These are phyloP conservation scores for Triangularia verruculosa DNA, from an alignment of 2,329 filamentous ascomycete genomes.

Conservation along the genomic window DNA sequence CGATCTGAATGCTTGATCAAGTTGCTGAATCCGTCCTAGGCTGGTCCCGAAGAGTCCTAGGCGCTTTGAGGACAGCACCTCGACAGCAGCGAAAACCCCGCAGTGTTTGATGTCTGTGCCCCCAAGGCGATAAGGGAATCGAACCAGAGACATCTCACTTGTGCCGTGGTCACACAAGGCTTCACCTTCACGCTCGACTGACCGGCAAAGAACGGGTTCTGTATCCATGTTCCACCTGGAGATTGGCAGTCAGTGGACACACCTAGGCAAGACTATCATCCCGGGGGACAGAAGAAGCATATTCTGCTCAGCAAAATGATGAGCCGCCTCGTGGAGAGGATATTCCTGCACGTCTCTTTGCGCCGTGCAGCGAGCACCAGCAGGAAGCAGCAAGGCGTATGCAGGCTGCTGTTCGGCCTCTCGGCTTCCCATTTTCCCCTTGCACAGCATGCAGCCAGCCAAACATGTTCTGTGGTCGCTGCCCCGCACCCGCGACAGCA, in stretches of 20 bases:
- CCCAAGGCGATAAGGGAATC: neutral
- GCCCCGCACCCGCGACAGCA: conserved; percentile 7
- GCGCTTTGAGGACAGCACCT: neutral
- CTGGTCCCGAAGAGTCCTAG: neutral
- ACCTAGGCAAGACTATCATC: neutral
- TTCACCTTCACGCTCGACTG: neutral
- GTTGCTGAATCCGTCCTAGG: neutral
- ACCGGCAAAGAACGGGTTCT: neutral
- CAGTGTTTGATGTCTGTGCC: conserved; percentile 1
- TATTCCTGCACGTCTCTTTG: conserved; percentile 1
- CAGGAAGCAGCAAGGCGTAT: conserved; percentile 1
- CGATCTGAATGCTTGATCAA: conserved; percentile 36
- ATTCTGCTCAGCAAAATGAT: neutral
- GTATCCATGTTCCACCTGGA: neutral
- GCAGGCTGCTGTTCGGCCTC: conserved; percentile 14
- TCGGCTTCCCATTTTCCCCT: conserved; percentile 18
- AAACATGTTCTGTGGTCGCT: neutral
- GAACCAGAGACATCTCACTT: neutral
- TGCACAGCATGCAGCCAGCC: conserved; percentile 13
- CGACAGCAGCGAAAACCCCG: neutral
- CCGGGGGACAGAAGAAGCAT: neutral
- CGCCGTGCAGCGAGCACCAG: conserved; percentile 10
- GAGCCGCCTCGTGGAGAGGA: neutral
- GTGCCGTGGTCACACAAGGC: neutral
- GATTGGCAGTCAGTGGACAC: neutral